Evolutionary conservation across 257 asterid genomes (phyloP).

Genomic region (Solanum infundibuliforme): DNA sequence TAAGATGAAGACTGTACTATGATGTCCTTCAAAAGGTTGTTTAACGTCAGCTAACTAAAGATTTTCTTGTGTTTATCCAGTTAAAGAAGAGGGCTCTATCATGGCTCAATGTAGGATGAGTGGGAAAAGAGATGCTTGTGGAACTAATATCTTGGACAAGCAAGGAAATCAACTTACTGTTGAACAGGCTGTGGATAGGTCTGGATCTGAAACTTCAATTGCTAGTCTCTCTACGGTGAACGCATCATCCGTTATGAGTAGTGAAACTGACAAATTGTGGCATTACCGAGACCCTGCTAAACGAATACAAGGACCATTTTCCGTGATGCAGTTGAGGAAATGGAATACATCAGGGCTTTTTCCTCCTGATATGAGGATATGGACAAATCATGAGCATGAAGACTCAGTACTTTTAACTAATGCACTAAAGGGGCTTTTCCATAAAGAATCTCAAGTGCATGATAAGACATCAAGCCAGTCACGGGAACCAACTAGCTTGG

Average conservation of each 20-base stretch:
- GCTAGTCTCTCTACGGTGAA: constrained; percentile 16
- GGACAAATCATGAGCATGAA: constrained; percentile 67
- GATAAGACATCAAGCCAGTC: constrained; percentile 20
- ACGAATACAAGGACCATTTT: constrained; percentile 88
- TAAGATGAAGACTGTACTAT: neutral
- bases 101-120: constrained; percentile 15
- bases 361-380: constrained; percentile 83
- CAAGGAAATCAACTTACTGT: constrained; percentile 20
- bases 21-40: neutral
- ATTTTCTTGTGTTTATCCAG: constrained; percentile 29
- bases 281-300: constrained; percentile 94
- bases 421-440: constrained; percentile 48
- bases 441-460: constrained; percentile 32
- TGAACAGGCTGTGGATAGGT: constrained; percentile 29
- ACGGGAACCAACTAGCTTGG: constrained; percentile 16
- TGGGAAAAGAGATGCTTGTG: constrained; percentile 25
- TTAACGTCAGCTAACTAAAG: constrained; percentile 4
- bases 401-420: constrained; percentile 61
- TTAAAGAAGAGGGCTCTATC: constrained; percentile 33
- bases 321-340: constrained; percentile 68
- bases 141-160: constrained; percentile 23
- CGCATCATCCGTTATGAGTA: constrained; percentile 25
- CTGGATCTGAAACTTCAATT: constrained; percentile 37
- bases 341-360: constrained; percentile 84
- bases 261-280: constrained; percentile 81